A percentile compares a stretch with the other conserved stretches of the same genome.
Evolutionary conservation across 495 filamentous ascomycete species (phyloP).

Genomic region (Tirmania nivea): DNA sequence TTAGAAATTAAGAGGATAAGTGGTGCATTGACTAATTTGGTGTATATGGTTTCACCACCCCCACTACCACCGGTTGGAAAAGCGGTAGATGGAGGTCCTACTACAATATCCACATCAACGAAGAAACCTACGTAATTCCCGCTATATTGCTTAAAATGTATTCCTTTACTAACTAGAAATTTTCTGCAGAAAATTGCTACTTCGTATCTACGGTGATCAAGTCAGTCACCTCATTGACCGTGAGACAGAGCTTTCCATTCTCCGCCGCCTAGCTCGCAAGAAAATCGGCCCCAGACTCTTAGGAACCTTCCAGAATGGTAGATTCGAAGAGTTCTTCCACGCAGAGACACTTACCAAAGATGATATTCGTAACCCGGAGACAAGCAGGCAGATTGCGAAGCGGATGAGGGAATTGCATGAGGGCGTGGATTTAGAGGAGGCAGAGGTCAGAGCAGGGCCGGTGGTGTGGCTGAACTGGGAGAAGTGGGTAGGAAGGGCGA

Average conservation of each 20-base stretch:
- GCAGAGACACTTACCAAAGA: constrained; percentile 58
- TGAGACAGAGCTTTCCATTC: constrained; percentile 68
- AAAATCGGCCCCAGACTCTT: constrained; percentile 84
- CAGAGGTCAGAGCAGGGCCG: constrained; percentile 57
- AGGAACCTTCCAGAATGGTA: constrained; percentile 85
- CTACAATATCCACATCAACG: constrained; percentile 14
- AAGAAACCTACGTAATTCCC: constrained; percentile 32
- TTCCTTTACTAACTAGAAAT: constrained; percentile 6
- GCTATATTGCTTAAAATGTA: not conserved
- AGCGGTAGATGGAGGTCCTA: too few species aligned
- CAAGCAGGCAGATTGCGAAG: constrained; percentile 88
- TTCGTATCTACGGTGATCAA: constrained; percentile 88
- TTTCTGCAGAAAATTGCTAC: constrained; percentile 45
- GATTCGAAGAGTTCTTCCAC: constrained; percentile 76
- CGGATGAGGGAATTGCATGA: constrained; percentile 92
- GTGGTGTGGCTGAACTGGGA: constrained; percentile 87
- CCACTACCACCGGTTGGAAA: not conserved
- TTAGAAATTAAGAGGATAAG: constrained; percentile 72
- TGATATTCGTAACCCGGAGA: constrained; percentile 61
- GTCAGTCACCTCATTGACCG: constrained; percentile 91
- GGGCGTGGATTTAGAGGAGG: constrained; percentile 61
- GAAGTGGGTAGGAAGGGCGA: constrained; percentile 68
- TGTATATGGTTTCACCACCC: constrained; percentile 20
- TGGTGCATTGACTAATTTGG: constrained; percentile 85
- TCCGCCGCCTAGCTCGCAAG: constrained; percentile 69